Base-by-base conservation (phyloP, 2,329 filamentous ascomycete species). In the Talaromyces amestolkiae region DNA sequence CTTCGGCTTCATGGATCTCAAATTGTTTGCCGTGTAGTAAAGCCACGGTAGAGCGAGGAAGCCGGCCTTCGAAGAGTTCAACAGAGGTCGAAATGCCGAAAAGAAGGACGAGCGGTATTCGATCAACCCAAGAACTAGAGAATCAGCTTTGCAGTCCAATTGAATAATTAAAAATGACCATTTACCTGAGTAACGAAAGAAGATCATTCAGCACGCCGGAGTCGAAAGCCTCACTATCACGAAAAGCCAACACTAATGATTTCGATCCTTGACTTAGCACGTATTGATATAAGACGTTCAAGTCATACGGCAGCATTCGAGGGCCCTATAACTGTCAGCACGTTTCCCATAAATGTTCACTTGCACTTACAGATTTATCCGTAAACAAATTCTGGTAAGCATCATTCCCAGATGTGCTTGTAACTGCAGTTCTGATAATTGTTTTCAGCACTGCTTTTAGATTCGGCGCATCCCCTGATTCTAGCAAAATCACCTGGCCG, bases 21-120 rank as follows among this genome's bases (percentile, higher is more conserved):
- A 89, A 89, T 31, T 84, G 80, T 66, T 79, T 75, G 7, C 85
- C 86, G 54, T 84, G 76, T 3, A 89, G 77, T 58, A 82, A 78
- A 58, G 82, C 79, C 43, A 86, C 78, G 17, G 82, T 83, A 17
- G 79, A 80, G 54, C 82, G 81, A 11, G 86, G 81, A 3, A 89
- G 75, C 58, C 86, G 81, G 51, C 83, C 81, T 71, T 89, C 85
- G 63, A 89, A 85, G 19, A 86, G 81, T 58, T 87, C 86, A 11
- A 86, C 80, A 2, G 86, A 87, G 0, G 87, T 89, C n/a, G 85
- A 85, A 58, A 89, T 82, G 15, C 85, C 85, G 63, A 89, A 83
- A 3, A 89, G 74, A 3, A 87, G 75, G 2, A 86, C 81, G 65
- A 89, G 85, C 0, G 86, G 85, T 61, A 89, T 84, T 33, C 87